These are phyloP conservation scores for Quercus parvula DNA, from an alignment of 306 rosid species.

Conservation along the genomic window DNA sequence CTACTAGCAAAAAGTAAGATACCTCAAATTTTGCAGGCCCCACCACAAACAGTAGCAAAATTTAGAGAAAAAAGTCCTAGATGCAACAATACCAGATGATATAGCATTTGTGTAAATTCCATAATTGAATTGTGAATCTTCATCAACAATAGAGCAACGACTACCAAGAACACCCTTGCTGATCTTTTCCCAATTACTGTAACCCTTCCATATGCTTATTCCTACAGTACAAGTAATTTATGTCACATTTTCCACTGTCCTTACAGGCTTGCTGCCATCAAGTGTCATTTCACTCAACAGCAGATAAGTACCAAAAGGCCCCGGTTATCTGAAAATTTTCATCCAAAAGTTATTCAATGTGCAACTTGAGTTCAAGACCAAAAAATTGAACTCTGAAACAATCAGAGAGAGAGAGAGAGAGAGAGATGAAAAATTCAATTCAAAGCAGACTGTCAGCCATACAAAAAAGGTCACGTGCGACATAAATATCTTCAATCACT, in stretches of 20 bases:
- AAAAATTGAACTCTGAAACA: not conserved
- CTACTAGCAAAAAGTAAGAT: not conserved
- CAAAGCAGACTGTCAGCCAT: too few species aligned
- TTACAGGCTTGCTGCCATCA: constrained; percentile 72
- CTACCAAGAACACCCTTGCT: constrained; percentile 41
- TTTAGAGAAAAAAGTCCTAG: constrained; percentile 54
- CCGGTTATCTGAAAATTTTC: constrained; percentile 57
- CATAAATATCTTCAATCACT: not conserved
- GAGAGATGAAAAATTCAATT: too few species aligned
- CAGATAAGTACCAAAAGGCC: constrained; percentile 79
- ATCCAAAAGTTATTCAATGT: not conserved
- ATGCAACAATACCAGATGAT: constrained; percentile 45
- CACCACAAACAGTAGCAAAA: constrained; percentile 84
- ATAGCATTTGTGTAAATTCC: constrained; percentile 75
- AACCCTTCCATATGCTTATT: constrained; percentile 44
- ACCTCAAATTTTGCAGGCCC: constrained; percentile 95
- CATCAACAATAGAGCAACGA: constrained; percentile 36
- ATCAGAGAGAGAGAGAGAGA: too few species aligned
- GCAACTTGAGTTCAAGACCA: not conserved
- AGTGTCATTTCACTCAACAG: constrained; percentile 70
- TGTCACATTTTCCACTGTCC: constrained; percentile 29
- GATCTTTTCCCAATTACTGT: constrained; percentile 41
- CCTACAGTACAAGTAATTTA: constrained; percentile 59
- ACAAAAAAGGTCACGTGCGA: not conserved
- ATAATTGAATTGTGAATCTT: constrained; percentile 38